These are phyloP conservation scores for Mycena filopes DNA, from an alignment of 768 basidiomycete genomes.

Conservation along the genomic window DNA sequence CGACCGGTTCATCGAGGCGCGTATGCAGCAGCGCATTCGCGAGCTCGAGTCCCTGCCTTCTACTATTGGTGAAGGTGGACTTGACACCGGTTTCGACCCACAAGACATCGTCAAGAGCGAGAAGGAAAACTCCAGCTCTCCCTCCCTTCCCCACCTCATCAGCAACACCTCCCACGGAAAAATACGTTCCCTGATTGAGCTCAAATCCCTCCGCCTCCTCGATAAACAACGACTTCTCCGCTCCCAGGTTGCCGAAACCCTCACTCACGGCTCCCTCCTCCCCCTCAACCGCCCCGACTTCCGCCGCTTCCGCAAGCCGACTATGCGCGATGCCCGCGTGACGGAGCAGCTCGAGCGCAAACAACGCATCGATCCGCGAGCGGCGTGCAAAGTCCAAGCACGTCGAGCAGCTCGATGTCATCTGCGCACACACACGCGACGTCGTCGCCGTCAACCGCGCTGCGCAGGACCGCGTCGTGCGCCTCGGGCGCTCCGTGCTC, in stretches of 20 bases:
- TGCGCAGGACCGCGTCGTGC: slow-evolving; percentile 72
- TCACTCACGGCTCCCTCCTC: slow-evolving; percentile 88
- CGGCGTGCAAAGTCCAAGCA: slow-evolving; percentile 96
- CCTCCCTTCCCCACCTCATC: slow-evolving; percentile 60
- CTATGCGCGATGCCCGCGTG: slow-evolving; percentile 86
- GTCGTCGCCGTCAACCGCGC: slow-evolving; percentile 73
- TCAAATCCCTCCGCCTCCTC: slow-evolving; percentile 87
- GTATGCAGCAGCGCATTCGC: slow-evolving; percentile 86
- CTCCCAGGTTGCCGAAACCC: slow-evolving; percentile 85
- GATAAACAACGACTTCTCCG: slow-evolving; percentile 93
- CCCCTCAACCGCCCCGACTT: slow-evolving; percentile 94
- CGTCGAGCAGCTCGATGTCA: slow-evolving; percentile 89
- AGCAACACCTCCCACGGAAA: slow-evolving; percentile 80
- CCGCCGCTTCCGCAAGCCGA: slow-evolving; percentile 86
- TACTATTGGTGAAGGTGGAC: slow-evolving; percentile 80
- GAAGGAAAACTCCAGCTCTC: slow-evolving; percentile 49
- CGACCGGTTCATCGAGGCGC: slow-evolving; percentile 89
- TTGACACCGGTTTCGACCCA: slow-evolving; percentile 59
- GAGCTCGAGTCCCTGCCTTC: slow-evolving; percentile 86
- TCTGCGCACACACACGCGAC: slow-evolving; percentile 85
- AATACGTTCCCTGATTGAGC: slow-evolving; percentile 90
- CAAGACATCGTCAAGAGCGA: slow-evolving; percentile 55
- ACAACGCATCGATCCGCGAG: slow-evolving; percentile 92
- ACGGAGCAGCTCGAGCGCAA: slow-evolving; percentile 92
- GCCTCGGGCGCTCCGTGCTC: slow-evolving; percentile 83